These are phyloP conservation scores for Diaporthe humulicola DNA, from an alignment of 2,329 filamentous ascomycete species.

Conservation along the genomic window DNA sequence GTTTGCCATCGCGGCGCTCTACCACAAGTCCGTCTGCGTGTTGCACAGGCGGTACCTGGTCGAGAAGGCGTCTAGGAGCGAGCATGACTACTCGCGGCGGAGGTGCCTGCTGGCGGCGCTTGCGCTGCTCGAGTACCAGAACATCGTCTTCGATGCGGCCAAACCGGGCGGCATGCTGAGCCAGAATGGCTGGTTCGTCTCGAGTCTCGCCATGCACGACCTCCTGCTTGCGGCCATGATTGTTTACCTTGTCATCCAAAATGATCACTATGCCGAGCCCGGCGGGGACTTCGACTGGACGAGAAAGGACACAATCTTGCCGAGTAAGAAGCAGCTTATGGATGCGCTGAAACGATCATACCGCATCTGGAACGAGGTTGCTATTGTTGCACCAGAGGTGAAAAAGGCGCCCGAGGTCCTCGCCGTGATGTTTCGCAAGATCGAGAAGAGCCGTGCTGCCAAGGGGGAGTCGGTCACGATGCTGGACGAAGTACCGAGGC, in stretches of 20 bases:
- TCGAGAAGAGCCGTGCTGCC: constrained; percentile 42
- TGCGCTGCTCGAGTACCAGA: constrained; percentile 62
- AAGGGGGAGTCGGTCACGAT: constrained; percentile 15
- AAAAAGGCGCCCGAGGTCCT: constrained; percentile 62
- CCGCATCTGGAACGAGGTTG: constrained; percentile 58
- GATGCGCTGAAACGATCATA: constrained; percentile 58
- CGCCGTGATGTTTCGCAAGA: constrained; percentile 59
- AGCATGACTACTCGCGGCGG: constrained; percentile 66
- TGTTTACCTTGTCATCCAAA: constrained; percentile 65
- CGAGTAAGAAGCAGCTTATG: constrained; percentile 56
- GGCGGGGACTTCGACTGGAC: constrained; percentile 52
- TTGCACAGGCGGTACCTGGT: constrained; percentile 67
- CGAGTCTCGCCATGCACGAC: constrained; percentile 70
- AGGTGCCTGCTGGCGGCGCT: constrained; percentile 65
- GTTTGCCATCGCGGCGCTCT: constrained; percentile 65
- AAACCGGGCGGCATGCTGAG: constrained; percentile 67
- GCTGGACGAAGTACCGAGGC: not conserved
- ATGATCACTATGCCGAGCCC: constrained; percentile 55
- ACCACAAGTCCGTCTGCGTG: constrained; percentile 68
- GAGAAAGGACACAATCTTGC: constrained; percentile 47
- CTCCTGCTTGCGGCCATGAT: constrained; percentile 74
- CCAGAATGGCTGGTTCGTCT: constrained; percentile 68
- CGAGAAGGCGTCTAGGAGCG: constrained; percentile 54
- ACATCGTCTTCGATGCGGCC: constrained; percentile 60
- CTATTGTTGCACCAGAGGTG: constrained; percentile 53